Base-by-base conservation (phyloP, 495 filamentous ascomycete genomes). In the Tetracladium marchalianum region DNA sequence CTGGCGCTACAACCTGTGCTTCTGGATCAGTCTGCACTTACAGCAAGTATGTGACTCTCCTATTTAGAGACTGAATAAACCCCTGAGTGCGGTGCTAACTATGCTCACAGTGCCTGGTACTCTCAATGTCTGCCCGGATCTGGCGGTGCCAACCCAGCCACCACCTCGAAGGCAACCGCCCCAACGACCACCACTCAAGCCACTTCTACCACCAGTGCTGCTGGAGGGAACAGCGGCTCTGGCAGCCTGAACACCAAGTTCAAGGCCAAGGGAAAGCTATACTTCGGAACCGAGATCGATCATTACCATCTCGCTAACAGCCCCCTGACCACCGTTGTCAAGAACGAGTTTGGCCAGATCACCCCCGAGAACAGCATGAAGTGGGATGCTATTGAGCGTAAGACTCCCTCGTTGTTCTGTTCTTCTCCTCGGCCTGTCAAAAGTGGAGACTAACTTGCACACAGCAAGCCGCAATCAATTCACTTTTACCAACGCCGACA, bases 181-280 rank as follows among this genome's bases (percentile, higher is more conserved):
- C 12, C 11, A 34, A 16, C 18, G 7, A 11, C 31, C 18, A 41
- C 41, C 11, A 18, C 52, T 16, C 19, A 43, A 17, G 16, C 27
- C 18, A 47, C 45, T 10, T 27, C 39, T 1, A 47, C 22, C 2
- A 32, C 49, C 8, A 45, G 44, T 2, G 11, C 42, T 11, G 27
- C 47, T 6, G 18, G 62, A 16, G 36, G 54, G 24, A 52, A 55
- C 27, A 39, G 49, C 2, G 34, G 44, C 15, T 32, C 54, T 22
- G n/a, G 48, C 7, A 38, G 51, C 27, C 66, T 81, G 44, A 67
- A 81, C 64, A 53, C 52, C 42, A 62, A 71, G 15, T 69, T 82
- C 58, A 73, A 76, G 58, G 69, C 66, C 45, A 74, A 77, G 65
- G 75, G 79, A 53, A 81, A 77, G 63, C 64, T 67, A 46, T 84